Base-by-base conservation (phyloP, 2,329 filamentous ascomycete genomes). In the Ceratocystis cacaofunesta region DNA sequence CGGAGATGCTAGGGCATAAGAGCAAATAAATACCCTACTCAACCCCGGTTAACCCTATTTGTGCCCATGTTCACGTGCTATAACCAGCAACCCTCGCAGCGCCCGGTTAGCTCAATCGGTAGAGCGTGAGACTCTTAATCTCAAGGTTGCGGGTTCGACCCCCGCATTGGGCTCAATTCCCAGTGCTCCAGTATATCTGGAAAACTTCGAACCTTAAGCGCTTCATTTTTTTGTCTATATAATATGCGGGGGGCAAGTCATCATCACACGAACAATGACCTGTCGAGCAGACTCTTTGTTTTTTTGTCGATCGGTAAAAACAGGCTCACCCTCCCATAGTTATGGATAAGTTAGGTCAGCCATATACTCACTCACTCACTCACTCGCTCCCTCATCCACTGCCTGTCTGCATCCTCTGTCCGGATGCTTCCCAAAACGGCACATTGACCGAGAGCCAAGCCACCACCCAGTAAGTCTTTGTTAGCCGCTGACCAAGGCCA, bases 61-160 rank as follows among this genome's bases (percentile, higher is more conserved):
- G 28, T 28, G 5, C 28, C 4, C 28, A 28, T 5, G 28, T 28
- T 28, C 28, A 28, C 28, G 28, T 28, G 28, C 28, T 6, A 28
- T 6, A 5, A 28, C 5, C 28, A 19, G 10, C 22, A 15, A 30
- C 64, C 63, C 50, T 60, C 48, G 50, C 52, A 57, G 15, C 61
- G 79, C 79, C 79, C 76, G 79, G 80, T 78, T 85, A 84, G 82
- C 82, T 84, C 82, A 84, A 84, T 84, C 81, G 81, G 81, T 85
- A 86, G 84, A 86, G 83, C 83, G 83, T 85, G 80, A 85, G 83
- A 85, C 84, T 86, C 84, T 82, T 82, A 82, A 75, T 75, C 74
- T 75, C 73, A 75, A 75, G 73, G 74, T 72, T 75, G 74, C 72
- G 73, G 74, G 74, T 75, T 75, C 73, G 73, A 75, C 72, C 73